Percentiles rank a stretch among this genome's conserved stretches.
phyloP scores from a whole-genome alignment of 1,139 yeast species.

The Taphrina confusa region DNA sequence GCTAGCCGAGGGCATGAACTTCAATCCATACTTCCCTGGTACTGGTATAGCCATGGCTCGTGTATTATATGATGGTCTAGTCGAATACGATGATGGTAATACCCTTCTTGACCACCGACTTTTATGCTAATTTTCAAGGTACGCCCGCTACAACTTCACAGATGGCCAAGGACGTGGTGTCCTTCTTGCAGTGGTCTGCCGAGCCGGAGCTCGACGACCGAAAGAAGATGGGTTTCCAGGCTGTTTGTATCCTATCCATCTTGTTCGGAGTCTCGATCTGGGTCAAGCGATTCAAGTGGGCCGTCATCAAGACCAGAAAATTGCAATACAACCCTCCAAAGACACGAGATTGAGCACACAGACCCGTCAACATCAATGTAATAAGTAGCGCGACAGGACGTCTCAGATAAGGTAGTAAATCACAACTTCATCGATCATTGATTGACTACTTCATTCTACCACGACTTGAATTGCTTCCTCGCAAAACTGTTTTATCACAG shows the following conservation, averaged over 20 bases:
- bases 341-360: slow-evolving; percentile 14
- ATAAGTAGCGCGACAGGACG: too few species aligned
- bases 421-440: too few species aligned
- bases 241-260: slow-evolving; percentile 73
- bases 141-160: slow-evolving; percentile 98
- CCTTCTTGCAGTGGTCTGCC: slow-evolving; percentile 96
- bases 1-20: slow-evolving; percentile 57
- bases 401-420: too few species aligned
- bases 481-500: too few species aligned
- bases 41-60: slow-evolving; percentile 99
- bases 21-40: slow-evolving; percentile 99
- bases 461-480: too few species aligned
- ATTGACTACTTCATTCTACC: too few species aligned
- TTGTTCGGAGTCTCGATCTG: slow-evolving; percentile 81
- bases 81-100: slow-evolving; percentile 92
- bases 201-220: slow-evolving; percentile 99
- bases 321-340: slow-evolving; percentile 60
- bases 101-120: neutral
- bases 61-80: slow-evolving; percentile 93
- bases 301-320: slow-evolving; percentile 93
- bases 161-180: slow-evolving; percentile 97
- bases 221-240: slow-evolving; percentile 95
- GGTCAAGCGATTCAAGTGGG: slow-evolving; percentile 99
- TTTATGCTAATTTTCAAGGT: neutral
- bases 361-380: too few species aligned